phyloP scores from a whole-genome alignment of 768 basidiomycete species.

The Coprinellus micaceus region DNA sequence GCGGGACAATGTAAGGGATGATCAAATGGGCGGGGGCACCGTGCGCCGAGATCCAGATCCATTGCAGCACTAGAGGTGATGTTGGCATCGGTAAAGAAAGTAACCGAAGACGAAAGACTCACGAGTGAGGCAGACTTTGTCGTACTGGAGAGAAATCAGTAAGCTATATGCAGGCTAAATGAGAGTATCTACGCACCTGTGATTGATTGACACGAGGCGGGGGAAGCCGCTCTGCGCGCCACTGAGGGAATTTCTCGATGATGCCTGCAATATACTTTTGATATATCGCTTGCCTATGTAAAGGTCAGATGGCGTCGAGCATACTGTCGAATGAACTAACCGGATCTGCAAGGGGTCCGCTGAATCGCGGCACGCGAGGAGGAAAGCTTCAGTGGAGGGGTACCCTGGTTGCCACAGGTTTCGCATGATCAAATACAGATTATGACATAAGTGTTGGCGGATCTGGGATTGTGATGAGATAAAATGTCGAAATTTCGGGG shows the following conservation, averaged over 20 bases:
- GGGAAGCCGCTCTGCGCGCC: conserved; percentile 74
- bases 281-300: conserved; percentile 50
- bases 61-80: conserved; percentile 60
- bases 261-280: conserved; percentile 55
- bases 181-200: conserved; percentile 37
- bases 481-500: background rate
- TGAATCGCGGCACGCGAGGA: conserved; percentile 48
- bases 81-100: conserved; percentile 7
- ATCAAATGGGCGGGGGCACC: conserved; percentile 69
- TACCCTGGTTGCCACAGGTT: conserved; percentile 71
- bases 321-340: conserved; percentile 27
- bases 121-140: conserved; percentile 87
- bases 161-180: background rate
- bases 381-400: conserved; percentile 48
- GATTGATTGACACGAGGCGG: conserved; percentile 87
- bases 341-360: conserved; percentile 61
- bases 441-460: conserved; percentile 63
- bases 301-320: conserved; percentile 8
- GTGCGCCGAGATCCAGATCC: conserved; percentile 77
- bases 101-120: conserved; percentile 22
- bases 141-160: conserved; percentile 50
- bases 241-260: conserved; percentile 54
- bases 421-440: conserved; percentile 52
- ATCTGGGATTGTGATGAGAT: conserved; percentile 41
- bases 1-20: conserved; percentile 71